Evolutionary conservation across 2,329 filamentous ascomycete genomes (phyloP).

Genomic region (Alternaria sp.): DNA sequence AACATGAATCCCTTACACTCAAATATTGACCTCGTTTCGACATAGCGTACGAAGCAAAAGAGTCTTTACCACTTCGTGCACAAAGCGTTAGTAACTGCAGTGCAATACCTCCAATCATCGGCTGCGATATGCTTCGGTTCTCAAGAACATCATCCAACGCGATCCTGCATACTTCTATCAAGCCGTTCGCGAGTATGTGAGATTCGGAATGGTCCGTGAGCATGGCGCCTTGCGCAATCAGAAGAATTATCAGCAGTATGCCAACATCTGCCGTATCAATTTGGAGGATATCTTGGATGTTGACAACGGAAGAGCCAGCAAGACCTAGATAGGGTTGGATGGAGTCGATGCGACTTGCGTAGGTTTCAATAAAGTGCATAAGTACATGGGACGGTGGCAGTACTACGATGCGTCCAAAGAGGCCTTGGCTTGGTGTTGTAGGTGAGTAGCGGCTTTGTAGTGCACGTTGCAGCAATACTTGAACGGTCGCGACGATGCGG

Average conservation of each 20-base stretch:
- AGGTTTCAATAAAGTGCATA: constrained; percentile 8
- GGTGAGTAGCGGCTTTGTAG: constrained; percentile 1
- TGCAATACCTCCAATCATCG: constrained; percentile 9
- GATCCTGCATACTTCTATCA: constrained; percentile 14
- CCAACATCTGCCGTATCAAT: constrained; percentile 8
- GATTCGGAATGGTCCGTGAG: constrained; percentile 12
- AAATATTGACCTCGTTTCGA: constrained; percentile 14
- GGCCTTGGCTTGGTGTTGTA: constrained; percentile 3
- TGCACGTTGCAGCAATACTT: constrained; percentile 8
- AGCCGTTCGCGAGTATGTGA: constrained; percentile 5
- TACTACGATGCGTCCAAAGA: constrained; percentile 14
- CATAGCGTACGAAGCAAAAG: constrained; percentile 8
- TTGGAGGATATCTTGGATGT: constrained; percentile 8
- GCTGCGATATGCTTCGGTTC: constrained; percentile 11
- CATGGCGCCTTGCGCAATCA: constrained; percentile 14
- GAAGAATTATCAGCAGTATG: constrained; percentile 9
- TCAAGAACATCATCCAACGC: constrained; percentile 13
- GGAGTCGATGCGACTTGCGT: constrained; percentile 10
- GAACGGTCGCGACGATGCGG: constrained; percentile 10
- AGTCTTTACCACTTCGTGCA: constrained; percentile 9
- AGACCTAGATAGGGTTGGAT: constrained; percentile 16
- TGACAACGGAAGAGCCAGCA: constrained; percentile 7
- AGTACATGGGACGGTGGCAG: constrained; percentile 13
- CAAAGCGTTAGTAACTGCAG: constrained; percentile 14
- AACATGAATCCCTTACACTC: not conserved